Evolutionary conservation across 108 stramenopile genomes (phyloP).

Genomic region (Cyclotella cryptica): DNA sequence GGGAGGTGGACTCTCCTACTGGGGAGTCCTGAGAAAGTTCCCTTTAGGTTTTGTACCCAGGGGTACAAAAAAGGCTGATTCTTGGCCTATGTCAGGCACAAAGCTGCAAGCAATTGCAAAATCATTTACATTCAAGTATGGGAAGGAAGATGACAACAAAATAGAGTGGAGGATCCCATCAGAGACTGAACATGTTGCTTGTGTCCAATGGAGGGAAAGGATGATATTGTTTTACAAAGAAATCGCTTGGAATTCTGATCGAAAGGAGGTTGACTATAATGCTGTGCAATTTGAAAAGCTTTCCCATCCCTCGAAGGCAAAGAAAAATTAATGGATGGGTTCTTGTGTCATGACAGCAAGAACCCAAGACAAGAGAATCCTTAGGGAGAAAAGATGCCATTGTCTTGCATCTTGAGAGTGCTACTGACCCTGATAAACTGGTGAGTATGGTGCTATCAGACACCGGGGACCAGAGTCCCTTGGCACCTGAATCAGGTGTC

Average conservation of each 20-base stretch:
- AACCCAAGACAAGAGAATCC: no score
- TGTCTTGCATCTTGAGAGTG: neutral
- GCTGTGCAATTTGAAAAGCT: neutral
- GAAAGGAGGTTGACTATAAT: constrained; percentile 7
- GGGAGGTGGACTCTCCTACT: no score
- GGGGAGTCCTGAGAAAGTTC: no score
- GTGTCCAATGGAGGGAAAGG: neutral
- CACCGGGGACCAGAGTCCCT: no score
- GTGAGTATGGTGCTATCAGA: no score
- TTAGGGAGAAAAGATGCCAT: neutral
- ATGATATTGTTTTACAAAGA: neutral
- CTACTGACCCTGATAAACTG: no score
- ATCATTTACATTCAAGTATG: no score
- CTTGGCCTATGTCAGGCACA: no score
- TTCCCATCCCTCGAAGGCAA: neutral
- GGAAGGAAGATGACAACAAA: constrained; percentile 4
- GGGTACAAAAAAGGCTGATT: no score
- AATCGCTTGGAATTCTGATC: neutral
- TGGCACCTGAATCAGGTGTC: no score
- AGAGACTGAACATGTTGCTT: neutral
- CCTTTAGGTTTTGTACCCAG: no score
- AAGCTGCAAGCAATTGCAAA: neutral
- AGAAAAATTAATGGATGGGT: constrained; percentile 10
- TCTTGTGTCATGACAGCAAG: neutral
- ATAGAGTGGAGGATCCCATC: constrained; percentile 4